Base-by-base conservation (phyloP, 352 stramenopile species). In the Phytophthora pisi region DNA sequence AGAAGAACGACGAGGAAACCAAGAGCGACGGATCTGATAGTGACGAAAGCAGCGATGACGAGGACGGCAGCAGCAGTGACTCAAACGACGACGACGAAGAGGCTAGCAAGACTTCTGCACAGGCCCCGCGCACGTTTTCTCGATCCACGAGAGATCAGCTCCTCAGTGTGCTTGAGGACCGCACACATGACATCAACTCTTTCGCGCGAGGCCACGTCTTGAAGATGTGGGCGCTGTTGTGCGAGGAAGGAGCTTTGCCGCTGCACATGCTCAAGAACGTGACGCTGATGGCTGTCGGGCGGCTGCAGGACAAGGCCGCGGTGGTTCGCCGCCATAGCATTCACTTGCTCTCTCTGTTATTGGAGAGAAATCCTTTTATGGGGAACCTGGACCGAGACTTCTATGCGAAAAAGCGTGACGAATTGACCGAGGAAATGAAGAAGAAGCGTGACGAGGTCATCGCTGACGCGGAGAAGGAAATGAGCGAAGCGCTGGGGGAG, bases 281-380 rank as follows among this genome's bases (percentile, higher is more conserved):
- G 18, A 88, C 78, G n/a, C 82, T 91, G 2, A 89, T 97, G 61
- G 91, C 77, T 8, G 84, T 92, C 10, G 81, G 97, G 53, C 82
- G 97, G 2, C 69, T 99, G 34, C 82, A 97, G 43, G 97, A 99
- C 73, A 98, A 98, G 70, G 96, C 92, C 36, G 92, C 95, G 1
- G 87, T 98, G 16, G 96, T 98, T 52, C 81, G 97, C 23, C 92
- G 95, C 47, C 88, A 96, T 31, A 91, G 77, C 15, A 83, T 94
- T 47, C 64, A 95, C 69, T 72, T 99, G 31, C 74, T 98, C 4
- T 97, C 86, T n/a, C 65, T 85, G 16, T 52, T 98, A 36, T 66
- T 99, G 5, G 90, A 98, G 70, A 96, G 93, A 60, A 99, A 99
- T 66, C 97, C 96, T 9, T 99, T 96, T 68, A 95, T 97, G 83